Conservation (phyloP, 345 rosid species). For the Lumnitzera racemosa region DNA sequence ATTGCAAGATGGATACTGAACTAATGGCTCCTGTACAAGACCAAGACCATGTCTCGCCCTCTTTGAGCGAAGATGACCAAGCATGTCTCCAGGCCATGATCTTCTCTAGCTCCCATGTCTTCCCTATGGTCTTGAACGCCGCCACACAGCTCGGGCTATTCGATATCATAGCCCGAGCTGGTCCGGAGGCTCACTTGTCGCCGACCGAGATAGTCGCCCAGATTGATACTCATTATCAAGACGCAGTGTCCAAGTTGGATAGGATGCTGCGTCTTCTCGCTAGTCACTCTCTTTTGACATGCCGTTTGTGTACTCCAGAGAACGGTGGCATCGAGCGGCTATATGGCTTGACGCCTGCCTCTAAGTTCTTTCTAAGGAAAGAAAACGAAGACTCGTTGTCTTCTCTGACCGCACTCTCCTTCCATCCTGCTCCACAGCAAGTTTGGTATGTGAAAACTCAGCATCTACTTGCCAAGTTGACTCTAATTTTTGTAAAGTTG, state of each 20-base stretch:
- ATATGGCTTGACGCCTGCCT: conserved; percentile 5
- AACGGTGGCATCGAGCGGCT: conserved; percentile 2
- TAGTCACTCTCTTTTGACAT: not conserved
- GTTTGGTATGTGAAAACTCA: conserved; percentile 9
- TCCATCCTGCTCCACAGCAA: conserved; percentile 6
- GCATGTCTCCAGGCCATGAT: no score
- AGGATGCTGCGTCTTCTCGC: conserved; percentile 12
- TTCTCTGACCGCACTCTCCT: not conserved
- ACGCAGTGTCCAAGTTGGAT: not conserved
- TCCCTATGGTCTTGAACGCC: conserved; percentile 13
- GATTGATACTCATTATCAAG: not conserved
- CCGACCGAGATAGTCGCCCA: not conserved
- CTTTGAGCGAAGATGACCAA: no score
- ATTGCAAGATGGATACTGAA: no score
- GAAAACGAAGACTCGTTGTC: conserved; percentile 10
- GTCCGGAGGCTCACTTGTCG: conserved; percentile 4
- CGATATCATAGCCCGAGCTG: conserved; percentile 10
- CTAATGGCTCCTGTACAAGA: no score
- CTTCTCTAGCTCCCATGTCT: not conserved
- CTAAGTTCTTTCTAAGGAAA: conserved; percentile 3
- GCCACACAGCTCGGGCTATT: conserved; percentile 7
- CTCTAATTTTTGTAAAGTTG: no score
- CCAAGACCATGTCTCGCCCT: no score
- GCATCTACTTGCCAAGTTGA: no score
- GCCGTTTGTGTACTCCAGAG: not conserved